Percentiles rank a stretch among this genome's conserved stretches.
Evolutionary conservation across 2,329 filamentous ascomycete genomes (phyloP).

Genomic region (Colletotrichum lentis): DNA sequence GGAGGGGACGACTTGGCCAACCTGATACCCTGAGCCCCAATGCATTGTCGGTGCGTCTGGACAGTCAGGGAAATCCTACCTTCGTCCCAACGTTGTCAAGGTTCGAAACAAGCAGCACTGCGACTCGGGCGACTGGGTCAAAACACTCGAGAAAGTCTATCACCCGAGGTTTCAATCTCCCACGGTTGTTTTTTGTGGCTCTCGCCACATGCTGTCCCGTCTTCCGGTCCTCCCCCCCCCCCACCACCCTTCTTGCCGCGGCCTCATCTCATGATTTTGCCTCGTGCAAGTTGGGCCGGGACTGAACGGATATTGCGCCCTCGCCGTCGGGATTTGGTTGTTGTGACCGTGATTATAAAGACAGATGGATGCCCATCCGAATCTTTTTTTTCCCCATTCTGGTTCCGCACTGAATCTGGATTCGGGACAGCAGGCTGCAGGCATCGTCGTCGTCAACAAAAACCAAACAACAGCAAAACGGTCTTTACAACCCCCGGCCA

Average conservation of each 20-base stretch:
- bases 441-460: neutral
- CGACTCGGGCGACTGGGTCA: conserved; percentile 30
- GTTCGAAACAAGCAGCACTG: conserved; percentile 34
- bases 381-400: accelerated
- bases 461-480: conserved; percentile 16
- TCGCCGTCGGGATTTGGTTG: conserved; percentile 9
- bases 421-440: conserved; percentile 21
- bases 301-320: neutral
- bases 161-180: conserved; percentile 26
- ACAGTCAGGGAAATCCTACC: conserved; percentile 33
- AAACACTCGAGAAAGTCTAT: conserved; percentile 38
- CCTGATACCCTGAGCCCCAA: conserved; percentile 29
- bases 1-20: conserved; percentile 1
- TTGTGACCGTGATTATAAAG: neutral
- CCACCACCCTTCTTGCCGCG: neutral
- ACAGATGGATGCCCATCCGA: conserved; percentile 15
- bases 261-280: conserved; percentile 15
- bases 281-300: neutral
- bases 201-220: neutral
- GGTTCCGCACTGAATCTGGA: conserved; percentile 30
- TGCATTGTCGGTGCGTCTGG: conserved; percentile 32
- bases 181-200: neutral
- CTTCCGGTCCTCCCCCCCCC: no score
- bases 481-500: conserved; percentile 23
- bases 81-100: conserved; percentile 29